Conservation (phyloP, 2,329 filamentous ascomycete species). For the Ophiostoma fasciatum region DNA sequence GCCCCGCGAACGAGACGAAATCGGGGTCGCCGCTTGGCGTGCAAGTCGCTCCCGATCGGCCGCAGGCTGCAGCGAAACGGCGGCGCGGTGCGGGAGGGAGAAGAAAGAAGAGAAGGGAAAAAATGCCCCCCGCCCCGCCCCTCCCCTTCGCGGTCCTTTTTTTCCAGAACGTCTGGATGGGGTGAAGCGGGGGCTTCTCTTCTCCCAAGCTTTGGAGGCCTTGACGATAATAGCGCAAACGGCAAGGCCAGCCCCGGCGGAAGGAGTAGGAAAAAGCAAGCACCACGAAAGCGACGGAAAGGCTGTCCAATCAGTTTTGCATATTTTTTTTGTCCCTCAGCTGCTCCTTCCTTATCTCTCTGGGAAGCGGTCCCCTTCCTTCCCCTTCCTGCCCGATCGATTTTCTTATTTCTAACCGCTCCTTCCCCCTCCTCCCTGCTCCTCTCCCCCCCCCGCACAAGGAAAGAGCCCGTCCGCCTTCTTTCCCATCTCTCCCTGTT, state of each 20-base stretch:
- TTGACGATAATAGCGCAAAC: too few relatives aligned
- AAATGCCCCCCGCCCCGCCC: not conserved
- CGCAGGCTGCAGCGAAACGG: not conserved
- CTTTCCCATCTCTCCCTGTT: not conserved
- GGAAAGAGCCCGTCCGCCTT: not conserved
- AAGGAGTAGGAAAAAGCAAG: too few relatives aligned
- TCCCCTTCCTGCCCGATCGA: not conserved
- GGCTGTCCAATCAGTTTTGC: not conserved
- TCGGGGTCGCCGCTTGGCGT: too few relatives aligned
- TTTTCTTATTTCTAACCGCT: not conserved
- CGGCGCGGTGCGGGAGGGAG: slow-evolving; percentile 2
- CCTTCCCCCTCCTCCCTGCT: not conserved
- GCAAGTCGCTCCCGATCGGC: slow-evolving; percentile 1
- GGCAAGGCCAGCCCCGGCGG: too few relatives aligned
- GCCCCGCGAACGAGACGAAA: too few relatives aligned
- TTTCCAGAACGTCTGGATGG: too few relatives aligned
- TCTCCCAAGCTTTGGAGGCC: too few relatives aligned
- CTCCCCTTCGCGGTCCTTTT: not conserved
- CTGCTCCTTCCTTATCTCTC: too few relatives aligned
- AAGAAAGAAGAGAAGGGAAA: slow-evolving; percentile 1
- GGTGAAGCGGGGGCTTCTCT: too few relatives aligned
- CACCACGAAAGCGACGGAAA: not conserved
- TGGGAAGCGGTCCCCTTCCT: slow-evolving; percentile 10
- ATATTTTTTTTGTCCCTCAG: not conserved
- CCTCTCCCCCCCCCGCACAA: not conserved